These are phyloP conservation scores for Lathyrus tuberosus DNA, from an alignment of 306 rosid species.

Conservation along the genomic window DNA sequence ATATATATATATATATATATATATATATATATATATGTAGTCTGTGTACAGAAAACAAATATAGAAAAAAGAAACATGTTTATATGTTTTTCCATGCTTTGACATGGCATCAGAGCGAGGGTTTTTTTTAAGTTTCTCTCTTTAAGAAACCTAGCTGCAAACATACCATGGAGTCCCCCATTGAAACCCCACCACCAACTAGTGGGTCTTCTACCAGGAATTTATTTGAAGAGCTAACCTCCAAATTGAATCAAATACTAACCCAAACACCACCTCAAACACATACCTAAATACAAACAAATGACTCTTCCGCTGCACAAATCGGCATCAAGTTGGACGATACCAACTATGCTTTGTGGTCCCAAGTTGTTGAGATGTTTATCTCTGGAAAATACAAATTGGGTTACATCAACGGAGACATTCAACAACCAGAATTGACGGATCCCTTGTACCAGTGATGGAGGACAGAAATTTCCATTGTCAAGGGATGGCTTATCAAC, in stretches of 20 bases:
- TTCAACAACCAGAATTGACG: not conserved
- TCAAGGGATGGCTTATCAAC: conserved; percentile 1
- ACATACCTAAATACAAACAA: too few relatives aligned
- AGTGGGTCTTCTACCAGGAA: too few relatives aligned
- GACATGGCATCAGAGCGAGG: not conserved
- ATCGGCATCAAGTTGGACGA: not conserved
- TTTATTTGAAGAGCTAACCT: too few relatives aligned
- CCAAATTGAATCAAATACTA: too few relatives aligned
- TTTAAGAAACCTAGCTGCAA: not conserved
- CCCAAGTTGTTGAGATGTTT: not conserved
- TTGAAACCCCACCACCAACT: too few relatives aligned
- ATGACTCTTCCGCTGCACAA: too few relatives aligned
- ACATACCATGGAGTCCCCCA: not conserved
- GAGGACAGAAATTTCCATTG: not conserved
- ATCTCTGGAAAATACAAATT: not conserved
- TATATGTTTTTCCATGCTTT: too few relatives aligned
- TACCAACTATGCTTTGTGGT: not conserved
- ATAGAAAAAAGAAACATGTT: too few relatives aligned
- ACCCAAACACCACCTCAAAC: too few relatives aligned
- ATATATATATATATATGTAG: too few relatives aligned
- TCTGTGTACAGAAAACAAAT: too few relatives aligned
- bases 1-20: too few relatives aligned
- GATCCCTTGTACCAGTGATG: not conserved
- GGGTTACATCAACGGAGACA: not conserved
- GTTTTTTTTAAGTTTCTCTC: not conserved